phyloP scores from a whole-genome alignment of 371 early-diverging fungal genomes.

The Rhizopus arrhizus region DNA sequence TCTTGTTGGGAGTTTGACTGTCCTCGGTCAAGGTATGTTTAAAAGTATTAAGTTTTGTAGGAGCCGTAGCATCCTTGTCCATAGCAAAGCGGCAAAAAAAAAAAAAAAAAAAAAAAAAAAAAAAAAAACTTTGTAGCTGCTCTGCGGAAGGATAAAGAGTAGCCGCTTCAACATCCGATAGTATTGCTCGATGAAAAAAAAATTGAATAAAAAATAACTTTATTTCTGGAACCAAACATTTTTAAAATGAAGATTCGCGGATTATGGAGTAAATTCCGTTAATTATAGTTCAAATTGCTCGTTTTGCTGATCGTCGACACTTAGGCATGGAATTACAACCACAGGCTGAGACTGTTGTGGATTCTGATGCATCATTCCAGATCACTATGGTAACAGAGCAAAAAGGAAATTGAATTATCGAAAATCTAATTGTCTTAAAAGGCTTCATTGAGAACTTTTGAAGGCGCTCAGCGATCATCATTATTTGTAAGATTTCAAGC shows the following conservation, averaged over 20 bases:
- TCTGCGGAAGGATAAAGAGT: no score
- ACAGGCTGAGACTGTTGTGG: neutral
- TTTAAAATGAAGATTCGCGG: neutral
- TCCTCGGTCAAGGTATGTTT: neutral
- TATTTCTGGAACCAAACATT: neutral
- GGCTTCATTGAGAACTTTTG: neutral
- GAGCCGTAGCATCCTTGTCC: neutral
- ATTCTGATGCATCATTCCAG: neutral
- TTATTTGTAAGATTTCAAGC: neutral
- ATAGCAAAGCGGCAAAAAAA: neutral
- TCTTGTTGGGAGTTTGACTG: neutral
- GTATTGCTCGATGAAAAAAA: neutral
- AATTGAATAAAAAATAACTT: neutral
- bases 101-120: conserved; percentile 1
- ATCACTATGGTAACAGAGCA: neutral
- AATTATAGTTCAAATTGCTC: neutral
- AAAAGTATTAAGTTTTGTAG: neutral
- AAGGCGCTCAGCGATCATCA: neutral
- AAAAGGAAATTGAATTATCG: neutral
- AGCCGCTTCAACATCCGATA: neutral
- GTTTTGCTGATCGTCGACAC: neutral
- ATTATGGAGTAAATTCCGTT: neutral
- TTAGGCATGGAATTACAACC: neutral
- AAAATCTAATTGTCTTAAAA: neutral
- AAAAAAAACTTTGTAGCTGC: neutral